Evolutionary conservation across 108 stramenopile genomes (phyloP), one percentile per base, ranked within the genome.

Genomic region (Thalassiosira profunda): DNA sequence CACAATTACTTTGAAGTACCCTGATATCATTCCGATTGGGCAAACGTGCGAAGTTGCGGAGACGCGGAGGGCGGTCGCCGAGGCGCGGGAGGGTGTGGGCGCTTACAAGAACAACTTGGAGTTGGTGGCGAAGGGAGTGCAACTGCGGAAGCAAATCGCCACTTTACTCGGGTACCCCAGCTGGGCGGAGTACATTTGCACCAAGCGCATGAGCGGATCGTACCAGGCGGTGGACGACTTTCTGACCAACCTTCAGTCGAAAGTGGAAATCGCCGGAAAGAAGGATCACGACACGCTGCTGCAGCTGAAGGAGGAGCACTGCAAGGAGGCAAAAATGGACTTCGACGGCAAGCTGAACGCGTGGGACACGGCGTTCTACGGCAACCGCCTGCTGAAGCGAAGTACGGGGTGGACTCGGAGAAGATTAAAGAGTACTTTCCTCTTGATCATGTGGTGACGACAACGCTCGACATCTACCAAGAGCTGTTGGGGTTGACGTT

Each of bases 81-180:
- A 49, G 2, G 81, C 81, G 4, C 10, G 71, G 15, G 75, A 82
- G 42, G 79, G 71, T 30, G 17, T 35, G 1, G 23, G 21, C 54
- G 81, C 81, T 0, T 82, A 75, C 65, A 72, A 72, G 24, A 72
- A 76, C 25, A 82, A 82, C 38, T 34, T 82, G 12, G 75, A 82
- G 20, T 49, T 77, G 47, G 81, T 82, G 0, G 74, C 70, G 4
- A 20, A 67, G 20, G 81, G 81, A 4, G 46, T 82, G 42, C 28
- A 40, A 24, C 14, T 75, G 31, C 49, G 81, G 40, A 77, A 77
- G 33, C 37, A 51, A 2, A 82, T 82, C 53, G 81, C 81, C 3
- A 64, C 63, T 0, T 30, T 82, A 15, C 29, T 82, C 5, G 75
- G 81, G 2, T 82, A 76, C 42, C 56, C 46, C 10, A 70, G 70